Evolutionary conservation across 2,329 filamentous ascomycete species (phyloP).

Genomic region (Nemania serpens): DNA sequence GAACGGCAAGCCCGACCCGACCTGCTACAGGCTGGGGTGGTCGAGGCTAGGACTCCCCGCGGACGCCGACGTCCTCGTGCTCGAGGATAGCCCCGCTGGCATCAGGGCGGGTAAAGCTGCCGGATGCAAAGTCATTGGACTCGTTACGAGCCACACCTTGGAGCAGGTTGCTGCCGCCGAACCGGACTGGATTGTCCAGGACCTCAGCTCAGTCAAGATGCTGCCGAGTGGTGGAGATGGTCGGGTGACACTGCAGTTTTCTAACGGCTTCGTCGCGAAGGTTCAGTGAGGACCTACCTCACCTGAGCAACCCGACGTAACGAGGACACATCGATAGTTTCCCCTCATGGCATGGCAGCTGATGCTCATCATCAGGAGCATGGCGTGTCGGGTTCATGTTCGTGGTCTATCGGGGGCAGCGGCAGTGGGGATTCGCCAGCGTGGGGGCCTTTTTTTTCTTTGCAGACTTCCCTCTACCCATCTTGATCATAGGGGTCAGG

Average conservation of each 20-base stretch:
- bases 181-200: constrained; percentile 86
- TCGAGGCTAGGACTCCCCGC: constrained; percentile 61
- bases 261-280: constrained; percentile 55
- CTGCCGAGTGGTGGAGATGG: constrained; percentile 59
- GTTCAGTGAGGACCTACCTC: constrained; percentile 5
- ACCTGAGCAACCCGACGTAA: neutral
- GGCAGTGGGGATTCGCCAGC: neutral
- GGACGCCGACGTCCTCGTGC: constrained; percentile 65
- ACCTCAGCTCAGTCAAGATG: constrained; percentile 75
- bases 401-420: constrained; percentile 15
- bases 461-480: neutral
- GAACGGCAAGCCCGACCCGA: constrained; percentile 77
- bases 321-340: constrained; percentile 14
- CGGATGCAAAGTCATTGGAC: constrained; percentile 81
- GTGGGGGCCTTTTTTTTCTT: neutral
- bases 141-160: constrained; percentile 81
- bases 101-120: constrained; percentile 83
- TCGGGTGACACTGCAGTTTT: constrained; percentile 70
- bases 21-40: constrained; percentile 72
- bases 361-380: constrained; percentile 4
- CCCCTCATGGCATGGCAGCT: constrained; percentile 11
- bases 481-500: constrained; percentile 3
- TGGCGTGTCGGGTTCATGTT: constrained; percentile 1
- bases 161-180: constrained; percentile 73
- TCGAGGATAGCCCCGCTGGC: constrained; percentile 89